Base-by-base conservation (phyloP, 495 filamentous ascomycete species). In the Hypoxylon rickii region DNA sequence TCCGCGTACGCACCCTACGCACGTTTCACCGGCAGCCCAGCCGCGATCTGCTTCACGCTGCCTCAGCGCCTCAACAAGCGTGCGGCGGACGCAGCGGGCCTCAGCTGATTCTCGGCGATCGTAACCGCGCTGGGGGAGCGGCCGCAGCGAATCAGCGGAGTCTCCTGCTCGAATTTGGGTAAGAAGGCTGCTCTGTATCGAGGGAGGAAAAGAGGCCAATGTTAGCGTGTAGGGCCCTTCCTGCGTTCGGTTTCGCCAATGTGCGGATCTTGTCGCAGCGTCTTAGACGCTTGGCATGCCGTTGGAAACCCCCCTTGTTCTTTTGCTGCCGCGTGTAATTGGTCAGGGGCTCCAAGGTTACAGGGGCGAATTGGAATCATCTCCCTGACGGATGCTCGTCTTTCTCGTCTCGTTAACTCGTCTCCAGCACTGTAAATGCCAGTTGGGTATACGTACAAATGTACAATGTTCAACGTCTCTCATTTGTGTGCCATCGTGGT, bases 81-180 rank as follows among this genome's bases (percentile, higher is more conserved):
- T 41, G 46, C 17, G 37, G 38, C 54, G 36, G 47, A 51, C 36
- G 36, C 24, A 42, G 43, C 33, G 31, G 48, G 44, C 48, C 59
- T 62, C 59, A 62, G 47, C 59, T 62, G 52, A 57, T 57, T 57
- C 48, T 49, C 53, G 52, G 59, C 47, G 52, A 62, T 62, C 53
- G 53, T 53, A 57, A 44, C 59, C 59, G 59, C 52, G 59, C 59
- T 44, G 38, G 43, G 58, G 58, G 24, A 17, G 15, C 24, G 18
- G 29, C 41, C 34, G 42, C 13, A 29, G 47, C 58, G 59, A 57
- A 62, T 57, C 59, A 57, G 52, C 44, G 24, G 7, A 17, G 33
- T 41, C 46, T 16, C 15, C 36, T 45, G 44, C 43, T 39, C 32
- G 47, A 51, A 41, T 50, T 34, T 55, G n/a, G n/a, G n/a, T n/a